A percentile compares a stretch with the other conserved stretches of the same genome.
Conservation (phyloP, 352 stramenopile genomes). For the Phytophthora macrochlamydospora region DNA sequence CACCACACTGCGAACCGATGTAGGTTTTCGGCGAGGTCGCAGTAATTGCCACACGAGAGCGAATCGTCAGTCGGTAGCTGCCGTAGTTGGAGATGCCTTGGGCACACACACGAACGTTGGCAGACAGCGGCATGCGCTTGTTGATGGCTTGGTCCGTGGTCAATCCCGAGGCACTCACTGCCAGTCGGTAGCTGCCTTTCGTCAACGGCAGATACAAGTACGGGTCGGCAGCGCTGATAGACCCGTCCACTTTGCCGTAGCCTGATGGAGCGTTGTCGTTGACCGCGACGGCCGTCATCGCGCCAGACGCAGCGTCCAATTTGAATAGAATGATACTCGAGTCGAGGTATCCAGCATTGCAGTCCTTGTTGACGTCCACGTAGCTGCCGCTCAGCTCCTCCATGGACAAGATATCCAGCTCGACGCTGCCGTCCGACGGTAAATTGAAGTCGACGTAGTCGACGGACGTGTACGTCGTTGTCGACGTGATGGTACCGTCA, state of each 20-base stretch:
- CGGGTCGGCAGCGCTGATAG: constrained; percentile 55
- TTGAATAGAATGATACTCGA: constrained; percentile 64
- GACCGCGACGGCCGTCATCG: constrained; percentile 13
- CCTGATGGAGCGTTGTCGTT: constrained; percentile 59
- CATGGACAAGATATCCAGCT: constrained; percentile 73
- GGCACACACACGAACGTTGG: constrained; percentile 48
- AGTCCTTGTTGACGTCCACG: constrained; percentile 71
- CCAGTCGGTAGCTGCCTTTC: constrained; percentile 60
- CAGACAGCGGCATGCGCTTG: constrained; percentile 48
- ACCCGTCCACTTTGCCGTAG: constrained; percentile 55
- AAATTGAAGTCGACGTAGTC: constrained; percentile 74
- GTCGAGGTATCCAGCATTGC: constrained; percentile 73
- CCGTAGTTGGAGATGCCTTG: constrained; percentile 64
- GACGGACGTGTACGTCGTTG: constrained; percentile 52
- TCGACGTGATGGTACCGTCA: constrained; percentile 72
- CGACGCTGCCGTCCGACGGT: constrained; percentile 39
- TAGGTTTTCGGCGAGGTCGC: constrained; percentile 47
- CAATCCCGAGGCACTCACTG: constrained; percentile 58
- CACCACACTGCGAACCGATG: constrained; percentile 67
- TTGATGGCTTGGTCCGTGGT: constrained; percentile 43
- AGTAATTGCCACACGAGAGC: constrained; percentile 33
- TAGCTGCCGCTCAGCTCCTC: constrained; percentile 43
- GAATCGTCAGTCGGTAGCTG: constrained; percentile 68
- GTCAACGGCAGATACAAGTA: constrained; percentile 50
- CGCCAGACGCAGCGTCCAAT: constrained; percentile 28